A percentile compares a stretch with the other conserved stretches of the same genome.
phyloP scores from a whole-genome alignment of 768 basidiomycete species.

The Leccinum longicurvipes region DNA sequence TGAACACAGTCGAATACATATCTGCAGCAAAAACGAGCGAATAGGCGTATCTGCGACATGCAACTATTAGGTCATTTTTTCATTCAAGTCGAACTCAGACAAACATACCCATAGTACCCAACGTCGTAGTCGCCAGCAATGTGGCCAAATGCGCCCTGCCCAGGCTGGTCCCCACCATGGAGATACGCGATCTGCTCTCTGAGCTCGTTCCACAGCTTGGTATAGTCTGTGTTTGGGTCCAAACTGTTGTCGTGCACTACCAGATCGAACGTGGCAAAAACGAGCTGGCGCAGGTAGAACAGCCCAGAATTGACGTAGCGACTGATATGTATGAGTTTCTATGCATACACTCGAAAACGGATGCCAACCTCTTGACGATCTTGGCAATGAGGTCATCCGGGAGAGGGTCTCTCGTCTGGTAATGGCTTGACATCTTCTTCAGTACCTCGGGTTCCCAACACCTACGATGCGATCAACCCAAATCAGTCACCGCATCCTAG shows the following conservation, averaged over 20 bases:
- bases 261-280: constrained; percentile 51
- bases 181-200: constrained; percentile 69
- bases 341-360: background rate
- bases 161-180: constrained; percentile 54
- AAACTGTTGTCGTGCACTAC: constrained; percentile 31
- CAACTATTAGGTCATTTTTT: background rate
- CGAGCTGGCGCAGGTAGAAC: constrained; percentile 67
- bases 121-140: constrained; percentile 70
- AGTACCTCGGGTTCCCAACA: constrained; percentile 84
- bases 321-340: constrained; percentile 26
- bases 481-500: background rate
- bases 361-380: constrained; percentile 62
- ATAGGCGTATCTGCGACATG: constrained; percentile 55
- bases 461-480: constrained; percentile 31
- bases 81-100: background rate
- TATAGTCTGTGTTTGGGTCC: constrained; percentile 64
- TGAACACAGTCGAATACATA: constrained; percentile 75
- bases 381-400: constrained; percentile 68
- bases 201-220: constrained; percentile 73
- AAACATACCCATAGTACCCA: constrained; percentile 57
- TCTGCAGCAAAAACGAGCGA: constrained; percentile 62
- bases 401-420: constrained; percentile 67
- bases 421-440: constrained; percentile 75
- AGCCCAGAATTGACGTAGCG: constrained; percentile 82
- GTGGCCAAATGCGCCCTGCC: constrained; percentile 72